phyloP scores from a whole-genome alignment of 2,329 filamentous ascomycete species.

The Claviceps pusilla region DNA sequence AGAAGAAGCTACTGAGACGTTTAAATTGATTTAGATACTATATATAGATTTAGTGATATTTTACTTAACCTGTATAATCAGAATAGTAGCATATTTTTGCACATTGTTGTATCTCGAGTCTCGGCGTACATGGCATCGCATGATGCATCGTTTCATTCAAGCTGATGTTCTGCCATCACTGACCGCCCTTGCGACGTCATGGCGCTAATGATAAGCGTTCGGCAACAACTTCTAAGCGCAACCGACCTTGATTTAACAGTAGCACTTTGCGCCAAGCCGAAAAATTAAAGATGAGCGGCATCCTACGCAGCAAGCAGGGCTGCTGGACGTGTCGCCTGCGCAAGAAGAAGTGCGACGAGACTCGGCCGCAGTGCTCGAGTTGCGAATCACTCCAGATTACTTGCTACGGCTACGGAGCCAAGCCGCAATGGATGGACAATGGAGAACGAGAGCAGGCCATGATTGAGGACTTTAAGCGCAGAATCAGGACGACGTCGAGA shows the following conservation, averaged over 20 bases:
- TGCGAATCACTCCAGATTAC: constrained; percentile 11
- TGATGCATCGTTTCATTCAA: neutral
- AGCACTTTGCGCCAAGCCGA: neutral
- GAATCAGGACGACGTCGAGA: constrained; percentile 12
- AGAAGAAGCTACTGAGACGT: too few relatives aligned
- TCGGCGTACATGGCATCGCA: too few relatives aligned
- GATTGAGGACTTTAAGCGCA: constrained; percentile 11
- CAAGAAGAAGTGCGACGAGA: constrained; percentile 16
- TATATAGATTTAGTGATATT: too few relatives aligned
- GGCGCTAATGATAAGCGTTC: neutral
- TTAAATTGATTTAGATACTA: too few relatives aligned
- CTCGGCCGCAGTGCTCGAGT: constrained; percentile 11
- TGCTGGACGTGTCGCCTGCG: constrained; percentile 17
- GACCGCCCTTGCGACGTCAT: neutral
- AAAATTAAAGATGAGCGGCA: neutral
- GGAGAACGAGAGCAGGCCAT: constrained; percentile 15
- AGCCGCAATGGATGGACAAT: constrained; percentile 21
- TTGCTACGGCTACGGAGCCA: constrained; percentile 16
- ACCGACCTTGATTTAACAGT: neutral
- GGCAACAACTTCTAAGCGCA: neutral
- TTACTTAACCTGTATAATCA: too few relatives aligned
- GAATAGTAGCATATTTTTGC: too few relatives aligned
- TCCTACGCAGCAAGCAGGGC: constrained; percentile 9
- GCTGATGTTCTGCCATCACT: neutral
- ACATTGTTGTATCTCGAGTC: too few relatives aligned